phyloP scores from a whole-genome alignment of 352 stramenopile genomes.

The Phytophthora ramorum region DNA sequence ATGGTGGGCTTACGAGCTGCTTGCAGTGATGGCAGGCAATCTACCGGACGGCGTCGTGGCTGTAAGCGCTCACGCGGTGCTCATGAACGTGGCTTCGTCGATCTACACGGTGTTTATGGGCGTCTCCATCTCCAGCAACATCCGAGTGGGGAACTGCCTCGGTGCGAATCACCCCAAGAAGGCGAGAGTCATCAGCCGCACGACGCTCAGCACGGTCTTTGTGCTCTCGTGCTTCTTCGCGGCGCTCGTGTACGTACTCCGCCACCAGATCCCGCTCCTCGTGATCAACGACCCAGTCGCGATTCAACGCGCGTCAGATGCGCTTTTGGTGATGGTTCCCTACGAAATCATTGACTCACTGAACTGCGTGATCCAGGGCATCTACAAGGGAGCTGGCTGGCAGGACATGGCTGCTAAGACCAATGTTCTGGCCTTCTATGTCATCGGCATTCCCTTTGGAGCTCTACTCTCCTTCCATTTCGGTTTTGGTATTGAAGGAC shows the following conservation, averaged over 20 bases:
- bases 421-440: conserved; percentile 84
- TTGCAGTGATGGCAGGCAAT: conserved; percentile 72
- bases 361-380: conserved; percentile 79
- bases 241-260: conserved; percentile 46
- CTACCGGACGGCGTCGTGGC: conserved; percentile 73
- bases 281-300: conserved; percentile 62
- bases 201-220: conserved; percentile 55
- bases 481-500: conserved; percentile 59
- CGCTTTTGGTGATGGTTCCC: conserved; percentile 70
- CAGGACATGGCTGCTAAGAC: conserved; percentile 76
- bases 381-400: conserved; percentile 75
- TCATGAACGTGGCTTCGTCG: conserved; percentile 71
- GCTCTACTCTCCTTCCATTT: conserved; percentile 67
- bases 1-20: conserved; percentile 83
- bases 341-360: conserved; percentile 83
- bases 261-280: conserved; percentile 54
- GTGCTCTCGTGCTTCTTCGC: conserved; percentile 49
- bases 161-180: conserved; percentile 78
- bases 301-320: conserved; percentile 52
- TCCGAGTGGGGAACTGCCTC: conserved; percentile 81
- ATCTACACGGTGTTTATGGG: conserved; percentile 82
- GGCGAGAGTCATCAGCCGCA: conserved; percentile 59
- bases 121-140: conserved; percentile 70
- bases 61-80: conserved; percentile 77
- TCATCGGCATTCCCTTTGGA: conserved; percentile 75